Evolutionary conservation across 208 protist genomes (phyloP).

Genomic region (Wallacemonas sp.): DNA sequence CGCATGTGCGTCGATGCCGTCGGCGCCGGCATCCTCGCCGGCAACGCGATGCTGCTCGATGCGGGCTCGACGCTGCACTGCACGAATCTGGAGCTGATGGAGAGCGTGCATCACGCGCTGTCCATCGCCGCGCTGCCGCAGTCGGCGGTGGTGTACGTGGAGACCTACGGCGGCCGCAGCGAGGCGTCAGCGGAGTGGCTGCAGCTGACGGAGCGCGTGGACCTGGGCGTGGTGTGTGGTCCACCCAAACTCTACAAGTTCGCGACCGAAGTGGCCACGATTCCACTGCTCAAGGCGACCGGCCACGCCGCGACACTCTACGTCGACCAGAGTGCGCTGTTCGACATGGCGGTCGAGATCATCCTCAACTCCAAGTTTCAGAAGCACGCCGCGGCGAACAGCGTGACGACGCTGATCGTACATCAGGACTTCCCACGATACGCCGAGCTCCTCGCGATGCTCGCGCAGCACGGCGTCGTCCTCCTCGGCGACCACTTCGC

Average conservation of each 20-base stretch:
- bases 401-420: constrained; percentile 47
- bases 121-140: constrained; percentile 30
- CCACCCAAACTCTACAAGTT: constrained; percentile 52
- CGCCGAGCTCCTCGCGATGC: constrained; percentile 45
- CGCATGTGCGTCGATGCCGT: constrained; percentile 53
- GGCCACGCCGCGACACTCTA: constrained; percentile 54
- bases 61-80: constrained; percentile 39
- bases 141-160: constrained; percentile 43
- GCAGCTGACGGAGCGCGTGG: constrained; percentile 38
- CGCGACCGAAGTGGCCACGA: constrained; percentile 32
- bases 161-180: constrained; percentile 36
- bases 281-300: constrained; percentile 52
- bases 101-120: constrained; percentile 32
- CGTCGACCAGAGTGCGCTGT: constrained; percentile 56
- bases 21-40: constrained; percentile 49
- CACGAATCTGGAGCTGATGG: constrained; percentile 44
- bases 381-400: constrained; percentile 42
- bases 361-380: constrained; percentile 62
- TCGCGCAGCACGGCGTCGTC: constrained; percentile 30
- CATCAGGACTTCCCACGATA: constrained; percentile 50
- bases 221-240: constrained; percentile 58
- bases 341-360: constrained; percentile 44
- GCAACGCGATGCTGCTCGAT: constrained; percentile 59
- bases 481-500: constrained; percentile 43
- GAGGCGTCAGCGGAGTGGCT: constrained; percentile 43